These are phyloP conservation scores for Tetrastigma voinierianum DNA, from an alignment of 164 flowering plant species.

Conservation along the genomic window DNA sequence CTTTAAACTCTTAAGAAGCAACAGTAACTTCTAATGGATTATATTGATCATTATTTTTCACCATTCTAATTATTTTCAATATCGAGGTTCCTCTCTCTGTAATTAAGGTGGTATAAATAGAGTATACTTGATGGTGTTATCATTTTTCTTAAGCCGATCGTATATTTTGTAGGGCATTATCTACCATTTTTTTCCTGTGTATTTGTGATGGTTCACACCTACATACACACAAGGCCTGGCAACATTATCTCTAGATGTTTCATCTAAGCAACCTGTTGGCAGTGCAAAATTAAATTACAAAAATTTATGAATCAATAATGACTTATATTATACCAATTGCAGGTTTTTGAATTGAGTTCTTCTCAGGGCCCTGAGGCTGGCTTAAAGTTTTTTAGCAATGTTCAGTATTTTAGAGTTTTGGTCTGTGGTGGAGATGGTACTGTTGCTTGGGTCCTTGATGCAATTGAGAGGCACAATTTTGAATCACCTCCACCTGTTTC, in stretches of 20 bases:
- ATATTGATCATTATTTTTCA: too few species aligned
- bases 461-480: constrained; percentile 65
- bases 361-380: constrained; percentile 71
- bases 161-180: too few species aligned
- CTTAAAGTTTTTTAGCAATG: constrained; percentile 48
- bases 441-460: constrained; percentile 85
- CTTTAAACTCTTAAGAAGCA: neutral
- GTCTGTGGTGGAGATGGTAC: constrained; percentile 93
- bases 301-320: neutral
- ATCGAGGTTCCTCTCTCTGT: too few species aligned
- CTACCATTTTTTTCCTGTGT: too few species aligned
- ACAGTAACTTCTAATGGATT: neutral
- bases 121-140: too few species aligned
- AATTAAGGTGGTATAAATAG: too few species aligned
- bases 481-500: constrained; percentile 88
- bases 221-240: too few species aligned
- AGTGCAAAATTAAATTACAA: too few species aligned
- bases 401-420: constrained; percentile 64
- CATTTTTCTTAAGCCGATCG: too few species aligned
- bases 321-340: constrained; percentile 13
- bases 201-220: too few species aligned
- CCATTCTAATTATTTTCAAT: too few species aligned
- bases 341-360: constrained; percentile 69
- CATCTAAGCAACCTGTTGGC: neutral
- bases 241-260: too few species aligned